A percentile compares a stretch with the other conserved stretches of the same genome.
Conservation (phyloP, 768 basidiomycete genomes). For the Terana coerulea region DNA sequence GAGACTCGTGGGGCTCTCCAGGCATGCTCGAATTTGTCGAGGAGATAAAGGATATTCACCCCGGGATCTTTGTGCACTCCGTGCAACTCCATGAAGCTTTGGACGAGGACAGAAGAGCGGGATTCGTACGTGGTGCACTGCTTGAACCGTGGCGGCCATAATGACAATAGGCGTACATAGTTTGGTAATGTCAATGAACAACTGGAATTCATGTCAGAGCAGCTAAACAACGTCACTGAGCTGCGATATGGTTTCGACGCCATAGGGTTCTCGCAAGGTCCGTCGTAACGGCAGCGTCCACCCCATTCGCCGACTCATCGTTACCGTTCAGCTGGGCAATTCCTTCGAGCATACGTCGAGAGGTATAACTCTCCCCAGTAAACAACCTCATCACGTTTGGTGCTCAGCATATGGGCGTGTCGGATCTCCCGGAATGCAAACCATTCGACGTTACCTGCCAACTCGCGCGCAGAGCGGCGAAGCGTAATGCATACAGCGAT, state of each 20-base stretch:
- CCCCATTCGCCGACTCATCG: neutral
- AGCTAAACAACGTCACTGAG: conserved; percentile 61
- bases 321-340: conserved; percentile 73
- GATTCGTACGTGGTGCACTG: conserved; percentile 45
- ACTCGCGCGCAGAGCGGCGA: conserved; percentile 56
- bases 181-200: conserved; percentile 79
- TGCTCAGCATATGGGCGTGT: conserved; percentile 83
- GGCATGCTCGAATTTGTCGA: conserved; percentile 68
- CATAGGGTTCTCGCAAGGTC: conserved; percentile 84
- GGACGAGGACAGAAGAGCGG: conserved; percentile 63
- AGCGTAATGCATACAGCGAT: conserved; percentile 59
- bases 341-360: conserved; percentile 82
- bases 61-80: conserved; percentile 75
- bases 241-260: conserved; percentile 75
- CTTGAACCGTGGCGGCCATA: neutral
- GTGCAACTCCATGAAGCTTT: conserved; percentile 61
- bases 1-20: conserved; percentile 72
- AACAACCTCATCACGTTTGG: conserved; percentile 86
- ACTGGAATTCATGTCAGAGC: conserved; percentile 56
- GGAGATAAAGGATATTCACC: conserved; percentile 58
- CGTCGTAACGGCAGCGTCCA: neutral
- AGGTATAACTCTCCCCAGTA: conserved; percentile 69
- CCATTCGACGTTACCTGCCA: conserved; percentile 68
- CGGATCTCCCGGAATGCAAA: conserved; percentile 66
- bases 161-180: conserved; percentile 33